Evolutionary conservation across 2,329 filamentous ascomycete species (phyloP), one percentile per base, ranked within the genome.

Genomic region (Elsinoe necatrix): DNA sequence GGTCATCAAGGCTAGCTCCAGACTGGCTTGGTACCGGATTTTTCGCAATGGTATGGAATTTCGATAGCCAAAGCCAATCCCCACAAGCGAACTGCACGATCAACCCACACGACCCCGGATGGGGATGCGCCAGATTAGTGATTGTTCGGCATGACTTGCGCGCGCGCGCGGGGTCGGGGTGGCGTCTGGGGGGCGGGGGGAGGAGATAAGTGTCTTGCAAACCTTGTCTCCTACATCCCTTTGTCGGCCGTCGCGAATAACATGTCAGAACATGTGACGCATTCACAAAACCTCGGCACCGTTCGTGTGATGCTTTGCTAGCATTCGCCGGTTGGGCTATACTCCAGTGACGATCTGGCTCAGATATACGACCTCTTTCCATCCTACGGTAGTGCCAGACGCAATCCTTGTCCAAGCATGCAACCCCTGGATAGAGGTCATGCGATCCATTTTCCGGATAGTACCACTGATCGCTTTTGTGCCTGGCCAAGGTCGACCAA

Each of bases 31-130:
- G 41, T 20, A n/a, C 41, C 41, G 41, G 41, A 45, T 45, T 23
- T 45, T 45, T 45, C 21, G 41, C 41, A 12, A 45, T 27, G 41
- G 41, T 45, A 45, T 45, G 41, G 41, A 27, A 45, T 45, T 45
- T 27, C 41, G 9, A 43, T 43, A 43, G 41, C 41, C 20, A 43
- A 43, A 43, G 41, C 8, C 41, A 43, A 43, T 43, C 41, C 21
- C 41, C 41, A 43, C 41, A 43, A 43, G 41, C 41, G 41, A 43
- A 43, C 21, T 23, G 41, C 21, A 43, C 18, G 41, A 43, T 43
- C 41, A 11, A 7, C 41, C 41, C 41, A 43, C 21, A 23, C 41
- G 21, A 43, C 41, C 41, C 41, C 41, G 18, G 41, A 43, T 43
- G 41, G 41, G 41, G 41, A 43, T 43, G 41, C 18, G 41, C 8